phyloP scores from a whole-genome alignment of 306 rosid species.

The Ceratonia siliqua region DNA sequence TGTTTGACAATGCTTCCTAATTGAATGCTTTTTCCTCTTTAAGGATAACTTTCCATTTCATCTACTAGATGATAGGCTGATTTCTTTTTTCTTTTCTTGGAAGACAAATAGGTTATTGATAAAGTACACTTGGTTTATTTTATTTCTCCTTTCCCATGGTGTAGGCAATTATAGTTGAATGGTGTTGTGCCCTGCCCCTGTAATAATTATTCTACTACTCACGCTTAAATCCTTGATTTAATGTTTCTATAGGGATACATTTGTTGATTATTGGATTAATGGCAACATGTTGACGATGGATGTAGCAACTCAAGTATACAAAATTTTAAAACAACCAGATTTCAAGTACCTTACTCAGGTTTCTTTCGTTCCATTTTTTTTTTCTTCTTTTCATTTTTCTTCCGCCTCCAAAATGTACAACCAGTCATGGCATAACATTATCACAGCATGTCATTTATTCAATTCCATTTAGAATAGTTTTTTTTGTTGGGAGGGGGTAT shows the following conservation, averaged over 20 bases:
- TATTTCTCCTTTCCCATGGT: neutral
- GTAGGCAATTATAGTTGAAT: conserved; percentile 1
- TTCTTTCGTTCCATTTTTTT: conserved; percentile 29
- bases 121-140: neutral
- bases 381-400: conserved; percentile 20
- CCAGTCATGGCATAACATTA: conserved; percentile 13
- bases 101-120: neutral
- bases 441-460: conserved; percentile 30
- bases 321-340: conserved; percentile 86
- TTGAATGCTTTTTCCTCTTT: neutral
- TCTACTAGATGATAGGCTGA: neutral
- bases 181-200: conserved; percentile 19
- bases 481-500: neutral
- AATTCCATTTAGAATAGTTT: conserved; percentile 8
- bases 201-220: conserved; percentile 35
- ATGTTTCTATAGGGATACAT: conserved; percentile 65
- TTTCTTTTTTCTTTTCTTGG: conserved; percentile 15
- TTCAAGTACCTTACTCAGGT: conserved; percentile 86
- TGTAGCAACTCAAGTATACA: conserved; percentile 74
- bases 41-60: conserved; percentile 1
- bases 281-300: conserved; percentile 87
- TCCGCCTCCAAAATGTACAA: conserved; percentile 7
- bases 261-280: conserved; percentile 83
- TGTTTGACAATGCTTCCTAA: neutral
- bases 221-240: conserved; percentile 24